These are phyloP conservation scores for Sclerotiophoma versabilis DNA, from an alignment of 2,329 filamentous ascomycete genomes.

Conservation along the genomic window DNA sequence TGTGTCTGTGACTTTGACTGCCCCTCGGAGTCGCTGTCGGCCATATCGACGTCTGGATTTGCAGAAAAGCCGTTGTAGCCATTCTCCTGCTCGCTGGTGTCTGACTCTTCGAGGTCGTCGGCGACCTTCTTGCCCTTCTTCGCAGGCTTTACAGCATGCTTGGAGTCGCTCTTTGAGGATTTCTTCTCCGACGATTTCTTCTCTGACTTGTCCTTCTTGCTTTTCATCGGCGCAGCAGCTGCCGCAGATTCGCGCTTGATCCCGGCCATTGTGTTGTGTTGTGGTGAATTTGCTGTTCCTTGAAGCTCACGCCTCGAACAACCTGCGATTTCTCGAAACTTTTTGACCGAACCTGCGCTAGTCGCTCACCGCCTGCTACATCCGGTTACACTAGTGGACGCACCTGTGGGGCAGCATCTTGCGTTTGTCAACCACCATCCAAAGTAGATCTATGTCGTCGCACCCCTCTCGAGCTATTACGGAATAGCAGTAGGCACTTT, in stretches of 20 bases:
- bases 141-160: slow-evolving; percentile 33
- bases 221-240: slow-evolving; percentile 30
- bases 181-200: slow-evolving; percentile 43
- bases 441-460: neutral
- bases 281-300: slow-evolving; percentile 12
- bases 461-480: too few species aligned
- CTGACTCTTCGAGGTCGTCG: slow-evolving; percentile 45
- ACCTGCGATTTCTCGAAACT: slow-evolving; percentile 28
- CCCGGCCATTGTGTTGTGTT: slow-evolving; percentile 39
- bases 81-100: slow-evolving; percentile 47
- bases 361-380: neutral
- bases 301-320: slow-evolving; percentile 14
- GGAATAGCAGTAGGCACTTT: too few species aligned
- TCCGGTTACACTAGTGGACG: slow-evolving; percentile 3
- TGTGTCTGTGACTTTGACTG: slow-evolving; percentile 28
- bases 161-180: slow-evolving; percentile 35
- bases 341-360: slow-evolving; percentile 18
- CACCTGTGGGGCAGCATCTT: slow-evolving; percentile 3
- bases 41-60: slow-evolving; percentile 35
- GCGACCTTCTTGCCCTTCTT: slow-evolving; percentile 42
- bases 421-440: neutral
- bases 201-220: slow-evolving; percentile 51
- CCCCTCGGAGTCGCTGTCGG: slow-evolving; percentile 31
- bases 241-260: slow-evolving; percentile 44
- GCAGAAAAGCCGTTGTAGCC: slow-evolving; percentile 47